A percentile compares a stretch with the other conserved stretches of the same genome.
Conservation (phyloP, 2,329 filamentous ascomycete species). For the Penicillium verrucosum region DNA sequence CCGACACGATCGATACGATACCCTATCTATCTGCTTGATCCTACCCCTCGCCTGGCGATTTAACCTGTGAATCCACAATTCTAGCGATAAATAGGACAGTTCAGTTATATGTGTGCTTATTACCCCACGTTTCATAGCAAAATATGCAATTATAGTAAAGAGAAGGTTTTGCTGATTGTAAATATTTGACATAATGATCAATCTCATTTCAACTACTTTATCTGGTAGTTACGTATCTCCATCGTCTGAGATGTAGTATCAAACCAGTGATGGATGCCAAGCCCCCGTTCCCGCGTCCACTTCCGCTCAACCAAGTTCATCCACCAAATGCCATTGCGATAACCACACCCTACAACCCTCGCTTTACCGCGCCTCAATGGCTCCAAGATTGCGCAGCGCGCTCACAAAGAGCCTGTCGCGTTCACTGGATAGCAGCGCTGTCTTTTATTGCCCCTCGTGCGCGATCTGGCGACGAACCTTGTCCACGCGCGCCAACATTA, state of each 20-base stretch:
- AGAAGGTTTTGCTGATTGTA: neutral
- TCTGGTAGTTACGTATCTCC: neutral
- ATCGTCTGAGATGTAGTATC: neutral
- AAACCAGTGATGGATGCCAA: constrained; percentile 16
- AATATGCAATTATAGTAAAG: neutral
- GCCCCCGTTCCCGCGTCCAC: constrained; percentile 18
- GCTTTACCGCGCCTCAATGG: constrained; percentile 31
- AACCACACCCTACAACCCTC: neutral
- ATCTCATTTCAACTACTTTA: neutral
- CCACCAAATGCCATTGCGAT: neutral
- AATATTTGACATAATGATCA: neutral
- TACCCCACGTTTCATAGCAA: constrained; percentile 3
- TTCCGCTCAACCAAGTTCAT: constrained; percentile 16
- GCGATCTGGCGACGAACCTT: constrained; percentile 35
- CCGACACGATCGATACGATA: constrained; percentile 28
- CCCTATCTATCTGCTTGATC: constrained; percentile 25
- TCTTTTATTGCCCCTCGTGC: constrained; percentile 44
- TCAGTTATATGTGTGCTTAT: constrained; percentile 11
- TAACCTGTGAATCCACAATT: constrained; percentile 11
- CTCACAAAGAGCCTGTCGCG: constrained; percentile 35
- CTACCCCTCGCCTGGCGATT: constrained; percentile 13
- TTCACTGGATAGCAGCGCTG: constrained; percentile 21
- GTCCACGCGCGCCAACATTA: constrained; percentile 26
- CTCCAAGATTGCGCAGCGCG: constrained; percentile 37
- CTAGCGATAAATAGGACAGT: constrained; percentile 14